phyloP scores from a whole-genome alignment of 148 eudicot species.

The Vaccinium darrowii region DNA sequence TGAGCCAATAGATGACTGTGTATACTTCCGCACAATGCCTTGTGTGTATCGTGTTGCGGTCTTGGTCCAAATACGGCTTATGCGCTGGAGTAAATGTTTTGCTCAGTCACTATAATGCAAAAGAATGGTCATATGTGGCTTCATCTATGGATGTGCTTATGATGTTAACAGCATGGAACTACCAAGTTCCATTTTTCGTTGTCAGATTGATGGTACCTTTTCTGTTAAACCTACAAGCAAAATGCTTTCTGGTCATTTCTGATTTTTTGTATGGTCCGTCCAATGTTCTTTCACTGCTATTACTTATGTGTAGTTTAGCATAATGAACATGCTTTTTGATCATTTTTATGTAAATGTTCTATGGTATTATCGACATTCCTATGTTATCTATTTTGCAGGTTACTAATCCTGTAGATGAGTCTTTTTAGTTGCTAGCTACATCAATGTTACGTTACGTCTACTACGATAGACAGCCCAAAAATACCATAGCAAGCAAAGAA shows the following conservation, averaged over 20 bases:
- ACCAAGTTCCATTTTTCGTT: not conserved
- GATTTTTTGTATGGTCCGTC: not conserved
- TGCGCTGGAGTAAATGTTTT: constrained; percentile 1
- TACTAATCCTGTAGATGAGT: too few relatives aligned
- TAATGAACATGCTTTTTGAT: not conserved
- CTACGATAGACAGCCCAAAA: too few relatives aligned
- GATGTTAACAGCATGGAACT: not conserved
- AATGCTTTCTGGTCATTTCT: not conserved
- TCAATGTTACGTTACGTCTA: too few relatives aligned
- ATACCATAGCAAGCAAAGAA: too few relatives aligned
- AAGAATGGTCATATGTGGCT: constrained; percentile 5
- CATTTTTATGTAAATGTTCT: not conserved
- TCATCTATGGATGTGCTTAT: not conserved
- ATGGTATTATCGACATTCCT: not conserved
- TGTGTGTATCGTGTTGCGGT: constrained; percentile 25
- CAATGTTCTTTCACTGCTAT: not conserved
- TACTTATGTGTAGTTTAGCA: not conserved
- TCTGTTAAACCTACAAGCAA: not conserved
- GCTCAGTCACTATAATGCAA: constrained; percentile 4
- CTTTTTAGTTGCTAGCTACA: too few relatives aligned
- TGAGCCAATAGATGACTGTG: constrained; percentile 33
- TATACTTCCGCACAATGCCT: constrained; percentile 33
- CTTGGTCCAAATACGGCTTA: not conserved
- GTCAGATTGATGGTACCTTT: not conserved
- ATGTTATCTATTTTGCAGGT: not conserved